These are phyloP conservation scores for Monilinia vaccinii-corymbosi DNA, from an alignment of 2,329 filamentous ascomycete species.

Conservation along the genomic window DNA sequence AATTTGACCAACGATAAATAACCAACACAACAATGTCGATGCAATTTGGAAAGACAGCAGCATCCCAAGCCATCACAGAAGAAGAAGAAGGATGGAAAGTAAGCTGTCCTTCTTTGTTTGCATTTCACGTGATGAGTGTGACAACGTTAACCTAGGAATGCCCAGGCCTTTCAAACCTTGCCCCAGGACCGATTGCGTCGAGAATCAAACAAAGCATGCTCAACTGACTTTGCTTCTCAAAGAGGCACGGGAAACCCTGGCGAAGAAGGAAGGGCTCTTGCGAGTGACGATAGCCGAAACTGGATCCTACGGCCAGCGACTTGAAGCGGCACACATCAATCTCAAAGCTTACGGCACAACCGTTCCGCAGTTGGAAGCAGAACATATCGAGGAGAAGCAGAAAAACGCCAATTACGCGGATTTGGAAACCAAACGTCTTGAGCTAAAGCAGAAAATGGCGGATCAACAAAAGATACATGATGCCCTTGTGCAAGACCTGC, in stretches of 20 bases:
- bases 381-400: neutral
- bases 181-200: conserved; percentile 1
- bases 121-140: neutral
- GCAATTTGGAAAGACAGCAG: neutral
- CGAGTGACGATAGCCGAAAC: neutral
- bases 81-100: neutral
- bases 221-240: neutral
- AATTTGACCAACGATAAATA: neutral
- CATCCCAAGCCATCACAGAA: neutral
- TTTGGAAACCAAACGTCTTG: neutral
- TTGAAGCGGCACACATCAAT: neutral
- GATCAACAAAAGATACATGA: neutral
- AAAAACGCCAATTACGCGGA: neutral
- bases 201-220: neutral
- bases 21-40: neutral
- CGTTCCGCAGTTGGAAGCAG: neutral
- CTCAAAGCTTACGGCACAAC: neutral
- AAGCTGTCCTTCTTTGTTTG: neutral
- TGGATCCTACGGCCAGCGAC: conserved; percentile 5
- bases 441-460: neutral
- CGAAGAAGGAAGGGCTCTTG: neutral
- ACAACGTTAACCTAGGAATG: conserved; percentile 3
- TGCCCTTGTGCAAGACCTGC: neutral
- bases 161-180: conserved; percentile 3
- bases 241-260: neutral